Conservation (phyloP, 1,139 yeast genomes). For the Taiozyma sp. region DNA sequence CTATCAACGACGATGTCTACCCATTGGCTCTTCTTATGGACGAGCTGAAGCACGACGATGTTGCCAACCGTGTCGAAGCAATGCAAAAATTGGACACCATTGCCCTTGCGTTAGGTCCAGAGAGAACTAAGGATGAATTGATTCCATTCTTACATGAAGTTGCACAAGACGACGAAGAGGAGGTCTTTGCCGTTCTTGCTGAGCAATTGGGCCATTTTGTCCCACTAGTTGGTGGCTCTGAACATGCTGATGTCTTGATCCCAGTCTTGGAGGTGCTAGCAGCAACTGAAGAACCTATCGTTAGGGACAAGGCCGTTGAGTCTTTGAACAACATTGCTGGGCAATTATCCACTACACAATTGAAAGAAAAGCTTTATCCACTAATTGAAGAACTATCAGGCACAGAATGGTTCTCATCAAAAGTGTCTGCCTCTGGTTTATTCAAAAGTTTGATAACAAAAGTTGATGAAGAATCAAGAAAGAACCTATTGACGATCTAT, state of each 20-base stretch:
- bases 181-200: constrained; percentile 91
- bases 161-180: constrained; percentile 98
- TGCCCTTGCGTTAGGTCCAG: constrained; percentile 93
- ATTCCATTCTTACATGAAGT: constrained; percentile 88
- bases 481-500: constrained; percentile 62
- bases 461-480: constrained; percentile 48
- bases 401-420: constrained; percentile 93
- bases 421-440: constrained; percentile 90
- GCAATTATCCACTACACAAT: constrained; percentile 62
- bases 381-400: constrained; percentile 73
- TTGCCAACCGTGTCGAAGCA: constrained; percentile 88
- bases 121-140: constrained; percentile 83
- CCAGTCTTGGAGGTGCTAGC: constrained; percentile 88
- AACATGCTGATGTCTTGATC: constrained; percentile 69
- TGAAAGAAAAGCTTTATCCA: constrained; percentile 65
- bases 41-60: constrained; percentile 94
- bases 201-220: constrained; percentile 85
- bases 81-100: constrained; percentile 93
- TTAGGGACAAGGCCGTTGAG: constrained; percentile 89
- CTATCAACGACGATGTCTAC: constrained; percentile 55
- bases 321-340: constrained; percentile 71
- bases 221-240: constrained; percentile 84
- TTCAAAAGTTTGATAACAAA: constrained; percentile 67
- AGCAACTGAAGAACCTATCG: constrained; percentile 96
- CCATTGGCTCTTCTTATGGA: constrained; percentile 97